Percentiles rank a stretch among this genome's conserved stretches.
These are phyloP conservation scores for Gamarada debralockiae DNA, from an alignment of 495 filamentous ascomycete genomes.

Conservation along the genomic window DNA sequence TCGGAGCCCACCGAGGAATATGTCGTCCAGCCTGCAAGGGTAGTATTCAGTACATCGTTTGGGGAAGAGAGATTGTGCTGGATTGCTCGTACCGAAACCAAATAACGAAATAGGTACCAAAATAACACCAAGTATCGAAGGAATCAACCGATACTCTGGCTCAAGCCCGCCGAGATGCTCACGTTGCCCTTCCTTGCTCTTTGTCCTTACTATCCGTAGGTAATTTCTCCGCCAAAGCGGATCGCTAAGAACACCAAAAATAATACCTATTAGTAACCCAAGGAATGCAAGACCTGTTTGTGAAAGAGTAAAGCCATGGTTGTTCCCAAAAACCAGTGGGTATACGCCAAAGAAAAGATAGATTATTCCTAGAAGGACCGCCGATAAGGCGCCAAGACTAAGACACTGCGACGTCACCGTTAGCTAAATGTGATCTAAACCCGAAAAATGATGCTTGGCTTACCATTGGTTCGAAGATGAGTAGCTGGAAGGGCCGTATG, in stretches of 20 bases:
- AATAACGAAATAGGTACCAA: no score
- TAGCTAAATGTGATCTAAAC: no score
- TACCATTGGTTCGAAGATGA: slow-evolving; percentile 87
- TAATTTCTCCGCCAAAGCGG: slow-evolving; percentile 75
- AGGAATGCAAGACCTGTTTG: slow-evolving; percentile 80
- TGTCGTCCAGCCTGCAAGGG: no score
- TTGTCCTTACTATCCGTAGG: slow-evolving; percentile 50
- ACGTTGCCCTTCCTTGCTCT: slow-evolving; percentile 47
- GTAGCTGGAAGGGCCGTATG: slow-evolving; percentile 76
- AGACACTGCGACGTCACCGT: no score
- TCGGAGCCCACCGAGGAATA: no score
- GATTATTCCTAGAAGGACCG: slow-evolving; percentile 79
- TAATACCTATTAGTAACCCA: slow-evolving; percentile 77
- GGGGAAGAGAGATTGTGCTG: slow-evolving; percentile 17
- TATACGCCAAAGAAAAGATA: slow-evolving; percentile 98
- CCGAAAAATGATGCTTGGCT: no score
- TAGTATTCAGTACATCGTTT: no score
- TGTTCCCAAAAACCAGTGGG: slow-evolving; percentile 70
- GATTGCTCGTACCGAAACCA: no score
- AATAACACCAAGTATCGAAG: no score
- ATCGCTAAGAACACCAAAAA: slow-evolving; percentile 63
- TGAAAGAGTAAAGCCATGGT: slow-evolving; percentile 77
- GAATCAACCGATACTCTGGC: no score
- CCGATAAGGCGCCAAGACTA: slow-evolving; percentile 79
- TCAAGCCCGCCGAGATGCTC: slow-evolving; percentile 58